Evolutionary conservation across 345 rosid genomes (phyloP).

Genomic region (Brassica cretica): DNA sequence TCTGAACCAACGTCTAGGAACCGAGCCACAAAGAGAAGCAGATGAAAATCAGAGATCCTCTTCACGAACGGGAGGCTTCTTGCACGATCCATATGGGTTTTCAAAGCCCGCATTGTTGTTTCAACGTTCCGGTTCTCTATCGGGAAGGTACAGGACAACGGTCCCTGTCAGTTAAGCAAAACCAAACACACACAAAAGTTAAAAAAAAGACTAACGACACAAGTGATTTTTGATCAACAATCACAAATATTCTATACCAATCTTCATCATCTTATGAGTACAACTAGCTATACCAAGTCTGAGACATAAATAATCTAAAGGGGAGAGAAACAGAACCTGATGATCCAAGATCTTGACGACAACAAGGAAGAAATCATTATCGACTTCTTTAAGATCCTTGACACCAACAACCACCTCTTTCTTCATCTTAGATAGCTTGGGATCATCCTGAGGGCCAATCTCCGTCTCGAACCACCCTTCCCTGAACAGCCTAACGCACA

Average conservation of each 20-base stretch:
- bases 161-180: slow-evolving; percentile 49
- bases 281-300: neutral
- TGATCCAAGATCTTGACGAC: slow-evolving; percentile 72
- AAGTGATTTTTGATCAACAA: neutral
- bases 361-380: slow-evolving; percentile 93
- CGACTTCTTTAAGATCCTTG: slow-evolving; percentile 85
- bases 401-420: slow-evolving; percentile 92
- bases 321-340: slow-evolving; percentile 48
- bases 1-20: slow-evolving; percentile 68
- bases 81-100: slow-evolving; percentile 68
- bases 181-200: neutral
- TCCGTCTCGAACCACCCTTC: slow-evolving; percentile 85
- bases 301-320: neutral
- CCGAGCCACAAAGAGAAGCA: slow-evolving; percentile 69
- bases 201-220: neutral
- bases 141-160: slow-evolving; percentile 70
- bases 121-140: slow-evolving; percentile 68
- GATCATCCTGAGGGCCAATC: slow-evolving; percentile 63
- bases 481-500: slow-evolving; percentile 75
- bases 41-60: slow-evolving; percentile 84
- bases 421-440: slow-evolving; percentile 84
- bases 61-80: slow-evolving; percentile 74
- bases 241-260: neutral
- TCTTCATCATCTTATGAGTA: neutral
- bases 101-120: slow-evolving; percentile 58